These are phyloP conservation scores for Phlebiopsis flavidoalba DNA, from an alignment of 768 basidiomycete species.

Conservation along the genomic window DNA sequence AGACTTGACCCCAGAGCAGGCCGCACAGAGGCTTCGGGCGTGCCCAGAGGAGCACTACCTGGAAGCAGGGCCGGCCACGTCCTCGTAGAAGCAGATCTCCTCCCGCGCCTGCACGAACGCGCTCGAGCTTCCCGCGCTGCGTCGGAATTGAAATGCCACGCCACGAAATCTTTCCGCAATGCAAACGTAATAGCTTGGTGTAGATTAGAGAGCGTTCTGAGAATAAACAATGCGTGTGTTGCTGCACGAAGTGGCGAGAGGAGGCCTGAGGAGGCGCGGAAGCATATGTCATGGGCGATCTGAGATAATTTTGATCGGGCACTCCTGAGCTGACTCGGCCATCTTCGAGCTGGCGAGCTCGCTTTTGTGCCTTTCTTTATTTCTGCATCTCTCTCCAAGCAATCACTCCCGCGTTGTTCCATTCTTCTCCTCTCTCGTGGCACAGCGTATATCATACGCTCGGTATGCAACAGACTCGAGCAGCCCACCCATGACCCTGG, in stretches of 20 bases:
- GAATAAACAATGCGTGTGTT: too few relatives aligned
- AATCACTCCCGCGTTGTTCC: background rate
- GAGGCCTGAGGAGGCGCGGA: background rate
- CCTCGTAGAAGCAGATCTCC: too few relatives aligned
- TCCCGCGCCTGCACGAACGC: too few relatives aligned
- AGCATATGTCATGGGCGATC: background rate
- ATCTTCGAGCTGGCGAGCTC: too few relatives aligned
- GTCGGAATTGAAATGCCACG: background rate
- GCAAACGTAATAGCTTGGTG: too few relatives aligned
- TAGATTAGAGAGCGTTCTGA: too few relatives aligned
- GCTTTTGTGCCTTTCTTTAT: background rate
- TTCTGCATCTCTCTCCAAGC: background rate
- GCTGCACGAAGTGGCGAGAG: too few relatives aligned
- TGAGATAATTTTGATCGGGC: background rate
- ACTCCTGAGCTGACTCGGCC: too few relatives aligned
- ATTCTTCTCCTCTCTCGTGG: background rate
- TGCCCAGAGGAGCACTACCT: conserved; percentile 61
- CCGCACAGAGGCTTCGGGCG: conserved; percentile 58
- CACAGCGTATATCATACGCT: background rate
- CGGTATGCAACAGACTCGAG: background rate
- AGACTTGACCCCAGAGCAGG: conserved; percentile 87
- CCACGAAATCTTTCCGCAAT: background rate
- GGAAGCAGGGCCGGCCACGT: conserved; percentile 6
- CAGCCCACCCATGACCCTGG: background rate
- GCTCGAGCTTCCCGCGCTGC: too few relatives aligned